Percentiles rank a stretch among this genome's conserved stretches.
Conservation (phyloP, 177 flowering plant genomes). For the Vitis hybrid region DNA sequence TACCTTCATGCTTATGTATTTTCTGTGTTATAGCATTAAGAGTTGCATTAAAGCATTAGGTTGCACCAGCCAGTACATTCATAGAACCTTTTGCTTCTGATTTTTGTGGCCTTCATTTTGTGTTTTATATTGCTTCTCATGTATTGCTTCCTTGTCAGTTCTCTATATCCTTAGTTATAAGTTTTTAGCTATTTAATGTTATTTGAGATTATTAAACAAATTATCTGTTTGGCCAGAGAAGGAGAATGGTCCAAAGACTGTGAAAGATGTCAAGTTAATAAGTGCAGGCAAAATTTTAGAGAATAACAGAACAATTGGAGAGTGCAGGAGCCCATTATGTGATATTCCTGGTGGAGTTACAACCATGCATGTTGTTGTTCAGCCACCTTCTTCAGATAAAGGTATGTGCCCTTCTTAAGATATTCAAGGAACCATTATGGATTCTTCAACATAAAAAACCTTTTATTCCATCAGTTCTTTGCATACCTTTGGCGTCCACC, state of each 20-base stretch:
- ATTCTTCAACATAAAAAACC: no score
- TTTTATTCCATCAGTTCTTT: no score
- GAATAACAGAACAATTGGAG: slow-evolving; percentile 57
- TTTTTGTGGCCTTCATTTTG: neutral
- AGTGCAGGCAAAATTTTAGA: slow-evolving; percentile 66
- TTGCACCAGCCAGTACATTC: neutral
- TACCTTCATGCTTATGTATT: no score
- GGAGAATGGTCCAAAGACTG: slow-evolving; percentile 61
- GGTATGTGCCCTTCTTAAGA: slow-evolving; percentile 21
- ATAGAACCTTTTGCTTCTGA: neutral
- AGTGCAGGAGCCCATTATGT: slow-evolving; percentile 58
- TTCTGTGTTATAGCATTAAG: neutral
- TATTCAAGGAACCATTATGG: no score
- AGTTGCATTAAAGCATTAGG: neutral
- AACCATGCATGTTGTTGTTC: slow-evolving; percentile 73
- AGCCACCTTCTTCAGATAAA: slow-evolving; percentile 47
- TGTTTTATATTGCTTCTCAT: neutral
- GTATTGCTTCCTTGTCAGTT: neutral
- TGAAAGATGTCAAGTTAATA: slow-evolving; percentile 64
- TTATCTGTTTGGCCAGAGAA: slow-evolving; percentile 39
- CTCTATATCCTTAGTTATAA: neutral
- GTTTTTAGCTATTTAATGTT: neutral
- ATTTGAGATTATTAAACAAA: neutral
- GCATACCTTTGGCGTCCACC: no score
- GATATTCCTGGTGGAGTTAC: slow-evolving; percentile 58